Conservation (phyloP, 108 stramenopile genomes). For the Skeletonema menzelii region DNA sequence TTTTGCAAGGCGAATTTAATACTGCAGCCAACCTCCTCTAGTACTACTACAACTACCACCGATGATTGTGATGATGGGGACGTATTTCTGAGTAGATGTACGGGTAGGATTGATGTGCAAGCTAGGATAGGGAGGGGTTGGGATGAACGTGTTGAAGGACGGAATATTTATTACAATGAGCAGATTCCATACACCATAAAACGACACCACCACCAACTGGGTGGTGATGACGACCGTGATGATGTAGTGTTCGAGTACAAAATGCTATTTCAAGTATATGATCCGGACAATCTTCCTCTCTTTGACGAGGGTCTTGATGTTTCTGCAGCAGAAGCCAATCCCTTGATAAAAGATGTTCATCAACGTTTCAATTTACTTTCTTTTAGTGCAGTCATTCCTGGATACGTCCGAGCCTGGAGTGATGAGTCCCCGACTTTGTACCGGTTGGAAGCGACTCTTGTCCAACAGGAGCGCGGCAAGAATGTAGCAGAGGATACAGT, state of each 20-base stretch:
- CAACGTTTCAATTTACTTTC: constrained; percentile 25
- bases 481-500: background rate
- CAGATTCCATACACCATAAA: constrained; percentile 48
- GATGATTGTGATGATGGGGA: background rate
- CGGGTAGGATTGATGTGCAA: constrained; percentile 17
- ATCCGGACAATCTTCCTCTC: background rate
- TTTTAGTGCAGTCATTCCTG: constrained; percentile 23
- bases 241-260: constrained; percentile 24
- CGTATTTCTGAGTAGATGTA: background rate
- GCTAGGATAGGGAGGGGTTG: constrained; percentile 22
- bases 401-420: constrained; percentile 18
- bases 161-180: constrained; percentile 60
- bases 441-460: constrained; percentile 23
- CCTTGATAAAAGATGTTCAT: constrained; percentile 14
- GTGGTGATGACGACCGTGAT: background rate
- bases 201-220: background rate
- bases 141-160: constrained; percentile 16
- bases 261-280: constrained; percentile 40
- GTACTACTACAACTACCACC: background rate
- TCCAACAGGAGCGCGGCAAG: background rate
- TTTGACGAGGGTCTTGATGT: constrained; percentile 41
- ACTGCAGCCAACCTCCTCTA: no score
- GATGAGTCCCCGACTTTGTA: constrained; percentile 37
- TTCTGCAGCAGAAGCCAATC: background rate
- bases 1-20: constrained; percentile 53